Base-by-base conservation (phyloP, 495 filamentous ascomycete species). In the Penicillium atrosanguineum region DNA sequence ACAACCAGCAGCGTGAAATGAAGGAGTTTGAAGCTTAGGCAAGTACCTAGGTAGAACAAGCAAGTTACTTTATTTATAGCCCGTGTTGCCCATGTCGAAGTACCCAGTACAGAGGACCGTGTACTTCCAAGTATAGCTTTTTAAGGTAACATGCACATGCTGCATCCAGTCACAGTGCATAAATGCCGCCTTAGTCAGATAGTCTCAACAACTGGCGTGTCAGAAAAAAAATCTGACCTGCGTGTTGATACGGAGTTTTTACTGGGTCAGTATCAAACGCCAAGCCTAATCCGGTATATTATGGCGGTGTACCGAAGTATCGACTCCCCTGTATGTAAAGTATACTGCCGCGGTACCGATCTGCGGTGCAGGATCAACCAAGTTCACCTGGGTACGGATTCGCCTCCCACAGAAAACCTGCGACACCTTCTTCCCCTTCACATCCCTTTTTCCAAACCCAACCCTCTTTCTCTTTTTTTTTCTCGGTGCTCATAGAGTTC, bases 401-500 rank as follows among this genome's bases (percentile, higher is more conserved):
- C 60, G 64, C 64, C 64, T 67, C 63, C 63, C 63, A 66, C 64
- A 65, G 48, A 56, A 59, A 59, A 59, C 51, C 47, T 50, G 51
- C 47, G 46, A 40, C 45, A 44, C 28, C 53, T 44, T 50, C 69
- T 67, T 68, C 63, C 65, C 71, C 74, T 69, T 68, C 69, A 73
- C 67, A 65, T 69, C 65, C 55, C 61, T 67, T 70, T 65, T 52
- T 62, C 23, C 39, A 31, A 50, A 54, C 48, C 44, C 53, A 57
- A 47, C 51, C 57, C 59, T 60, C 64, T 31, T 55, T 63, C 50
- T 60, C 50, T 48, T 52, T 56, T 50, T 64, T 53, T 69, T 64
- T 53, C 69, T 61, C 59, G 64, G 65, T 69, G 65, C 64, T 71
- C 68, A 64, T 72, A 72, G 70, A 71, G 69, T 65, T 63, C 54